Evolutionary conservation across 208 protist species (phyloP), one percentile per base, ranked within the genome.

Genomic region (Balamuthia mandrillaris): DNA sequence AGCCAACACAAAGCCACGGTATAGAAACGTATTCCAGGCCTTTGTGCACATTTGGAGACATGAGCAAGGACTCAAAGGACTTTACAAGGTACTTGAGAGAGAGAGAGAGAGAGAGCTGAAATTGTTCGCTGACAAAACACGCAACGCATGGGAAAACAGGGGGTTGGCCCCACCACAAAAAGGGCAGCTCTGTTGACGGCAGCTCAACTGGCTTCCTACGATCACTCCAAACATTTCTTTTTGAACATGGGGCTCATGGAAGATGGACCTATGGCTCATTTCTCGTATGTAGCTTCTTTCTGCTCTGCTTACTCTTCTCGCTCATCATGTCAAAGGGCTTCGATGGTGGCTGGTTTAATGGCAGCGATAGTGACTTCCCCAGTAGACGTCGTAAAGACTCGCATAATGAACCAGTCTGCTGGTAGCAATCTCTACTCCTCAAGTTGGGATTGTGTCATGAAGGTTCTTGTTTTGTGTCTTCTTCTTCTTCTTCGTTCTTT

Each of bases 351-450:
- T n/a, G 72, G 72, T 12, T 33, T 81, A 24, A 39, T 81, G 10
- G 72, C 72, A 4, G 72, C 72, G 6, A 51, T 51, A 12, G 72
- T 81, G 10, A 81, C 72, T 2, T 81, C 72, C 21, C 72, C 72
- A 1, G 70, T 79, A 58, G 77, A 84, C 21, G 31, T 66, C 9
- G 77, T 84, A 16, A 84, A 84, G 56, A 84, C 77, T 7, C 9
- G 77, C 21, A 56, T 84, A 21, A 84, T 84, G 77, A 84, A 63
- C 6, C 77, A 84, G 56, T 56, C 37, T 14, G 56, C 68, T 10
- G 54, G n/a, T 35, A 16, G 37, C 42, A 39, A 84, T 4, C 77
- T 84, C 39, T 84, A 84, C 33, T 31, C 3, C 12, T 63, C 54
- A 10, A 84, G 35, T 0, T 33, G 31, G 14, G 77, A 84, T 56